Percentiles rank a stretch among this genome's conserved stretches.
phyloP scores from a whole-genome alignment of 768 basidiomycete genomes.

The Tricholoma saponaceum region DNA sequence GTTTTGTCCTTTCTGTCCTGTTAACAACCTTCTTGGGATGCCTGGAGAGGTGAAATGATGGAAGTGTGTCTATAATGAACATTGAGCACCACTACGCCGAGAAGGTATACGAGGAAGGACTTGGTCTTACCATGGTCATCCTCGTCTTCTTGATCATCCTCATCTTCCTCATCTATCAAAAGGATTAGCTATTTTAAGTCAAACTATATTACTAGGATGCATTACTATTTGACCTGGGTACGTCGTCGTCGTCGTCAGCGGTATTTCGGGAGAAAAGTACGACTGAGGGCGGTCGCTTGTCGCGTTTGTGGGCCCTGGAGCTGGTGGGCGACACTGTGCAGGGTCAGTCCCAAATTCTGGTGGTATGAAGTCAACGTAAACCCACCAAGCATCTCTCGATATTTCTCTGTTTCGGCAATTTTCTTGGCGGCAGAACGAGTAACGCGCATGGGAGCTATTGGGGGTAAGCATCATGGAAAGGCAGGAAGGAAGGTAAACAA shows the following conservation, averaged over 20 bases:
- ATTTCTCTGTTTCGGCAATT: neutral
- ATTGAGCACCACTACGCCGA: neutral
- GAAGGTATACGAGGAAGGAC: neutral
- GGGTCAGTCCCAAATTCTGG: neutral
- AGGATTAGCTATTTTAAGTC: too few relatives aligned
- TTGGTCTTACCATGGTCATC: neutral
- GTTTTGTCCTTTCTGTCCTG: neutral
- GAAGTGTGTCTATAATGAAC: neutral
- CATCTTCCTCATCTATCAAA: neutral
- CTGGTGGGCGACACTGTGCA: neutral
- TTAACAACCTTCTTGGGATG: neutral
- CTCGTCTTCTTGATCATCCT: neutral
- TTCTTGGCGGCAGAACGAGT: constrained; percentile 1
- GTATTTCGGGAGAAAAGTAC: neutral
- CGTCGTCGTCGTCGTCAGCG: neutral
- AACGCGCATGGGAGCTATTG: neutral
- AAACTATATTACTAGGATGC: too few relatives aligned
- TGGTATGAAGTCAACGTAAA: neutral
- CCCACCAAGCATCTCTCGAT: neutral
- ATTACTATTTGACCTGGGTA: neutral
- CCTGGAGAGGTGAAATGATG: neutral
- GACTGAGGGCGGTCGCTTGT: neutral
- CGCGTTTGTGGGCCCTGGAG: neutral
- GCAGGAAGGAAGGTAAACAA: neutral
- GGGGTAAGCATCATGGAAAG: neutral